Base-by-base conservation (phyloP, 2,329 filamentous ascomycete genomes). In the Microcyclospora tardicrescens region DNA sequence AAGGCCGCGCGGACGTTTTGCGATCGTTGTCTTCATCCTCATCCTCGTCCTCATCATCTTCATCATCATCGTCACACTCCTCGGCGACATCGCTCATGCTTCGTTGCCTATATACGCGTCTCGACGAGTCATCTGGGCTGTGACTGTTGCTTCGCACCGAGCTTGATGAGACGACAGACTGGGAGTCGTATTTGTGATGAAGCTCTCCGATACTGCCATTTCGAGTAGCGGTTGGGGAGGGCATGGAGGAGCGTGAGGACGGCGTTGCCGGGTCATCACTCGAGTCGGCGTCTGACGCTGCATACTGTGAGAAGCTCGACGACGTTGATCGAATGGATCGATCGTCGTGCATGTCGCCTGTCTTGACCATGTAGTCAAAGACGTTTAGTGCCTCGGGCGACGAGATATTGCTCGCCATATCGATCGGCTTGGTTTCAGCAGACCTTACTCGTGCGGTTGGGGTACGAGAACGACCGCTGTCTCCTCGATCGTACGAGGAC, bases 401-500 rank as follows among this genome's bases (percentile, higher is more conserved):
- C 6, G 42, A 40, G 14, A 34, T 29, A 36, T 16, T 33, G 34
- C 16, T 31, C 24, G 34, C 5, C 19, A 24, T 24, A 24, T 24
- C 19, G 19, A 24, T 8, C 5, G 19, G 19, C 19, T 24, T 8
- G 5, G 19, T 24, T 4, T 24, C 19, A 8, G 19, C 19, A 24
- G 19, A 24, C 8, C 8, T 24, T 24, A 37, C 34, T 43, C 34
- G 44, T 28, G 24, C 36, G 36, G 30, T 35, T 35, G 41, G 40
- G 32, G 37, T 35, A 36, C 40, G 37, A 10, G 41, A 39, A n/a
- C 33, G 30, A 14, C 49, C 36, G 30, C 41, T 43, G 28, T 41
- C 37, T 28, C 46, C 45, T 32, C 54, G 54, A 39, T 64, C 53
- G 43, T 65, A 65, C 4, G 61, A 63, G 32, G 54, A 54, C 43